Evolutionary conservation across 106 monocot genomes (phyloP).

Genomic region (Acanthochlamys bracteata): DNA sequence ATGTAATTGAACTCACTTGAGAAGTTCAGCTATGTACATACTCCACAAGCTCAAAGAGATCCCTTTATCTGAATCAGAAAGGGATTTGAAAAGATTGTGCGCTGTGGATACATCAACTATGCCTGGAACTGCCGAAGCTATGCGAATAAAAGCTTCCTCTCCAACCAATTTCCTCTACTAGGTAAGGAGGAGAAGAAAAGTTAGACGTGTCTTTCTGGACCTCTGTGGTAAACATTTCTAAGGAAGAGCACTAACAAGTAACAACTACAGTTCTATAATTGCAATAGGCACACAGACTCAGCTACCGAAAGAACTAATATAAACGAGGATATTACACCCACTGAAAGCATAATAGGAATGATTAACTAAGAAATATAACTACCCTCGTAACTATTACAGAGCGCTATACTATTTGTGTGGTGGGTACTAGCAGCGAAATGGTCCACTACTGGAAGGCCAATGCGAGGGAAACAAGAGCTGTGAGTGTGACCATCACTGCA

Average conservation of each 20-base stretch:
- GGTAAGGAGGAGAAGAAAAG: background rate
- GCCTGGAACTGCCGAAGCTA: slow-evolving; percentile 73
- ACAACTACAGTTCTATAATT: background rate
- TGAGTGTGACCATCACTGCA: too few species aligned
- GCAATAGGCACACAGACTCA: too few species aligned
- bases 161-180: slow-evolving; percentile 57
- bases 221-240: background rate
- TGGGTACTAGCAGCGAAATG: too few species aligned
- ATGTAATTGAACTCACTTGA: slow-evolving; percentile 46
- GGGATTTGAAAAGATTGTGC: slow-evolving; percentile 80
- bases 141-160: slow-evolving; percentile 84
- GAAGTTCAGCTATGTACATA: slow-evolving; percentile 73
- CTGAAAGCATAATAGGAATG: too few species aligned
- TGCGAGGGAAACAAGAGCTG: too few species aligned
- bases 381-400: too few species aligned
- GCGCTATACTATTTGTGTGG: too few species aligned
- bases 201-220: background rate
- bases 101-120: slow-evolving; percentile 72
- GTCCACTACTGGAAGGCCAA: too few species aligned
- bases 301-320: too few species aligned
- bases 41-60: slow-evolving; percentile 77
- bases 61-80: slow-evolving; percentile 62
- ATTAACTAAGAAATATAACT: too few species aligned
- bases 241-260: too few species aligned
- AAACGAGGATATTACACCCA: too few species aligned